These are phyloP conservation scores for Neonectria sp. DNA, from an alignment of 2,329 filamentous ascomycete species.

Conservation along the genomic window DNA sequence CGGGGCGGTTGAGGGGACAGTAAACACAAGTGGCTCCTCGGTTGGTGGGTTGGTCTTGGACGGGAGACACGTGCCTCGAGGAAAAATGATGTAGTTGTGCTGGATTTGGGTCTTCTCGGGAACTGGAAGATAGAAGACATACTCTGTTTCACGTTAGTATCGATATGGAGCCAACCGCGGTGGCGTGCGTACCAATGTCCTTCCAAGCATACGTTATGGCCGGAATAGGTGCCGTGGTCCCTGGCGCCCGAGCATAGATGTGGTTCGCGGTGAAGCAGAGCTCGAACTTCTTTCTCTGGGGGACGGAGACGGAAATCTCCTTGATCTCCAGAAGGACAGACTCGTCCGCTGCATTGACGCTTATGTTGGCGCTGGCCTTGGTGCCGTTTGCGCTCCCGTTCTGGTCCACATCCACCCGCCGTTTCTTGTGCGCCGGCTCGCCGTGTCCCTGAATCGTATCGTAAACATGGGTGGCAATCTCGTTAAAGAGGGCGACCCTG, in stretches of 20 bases:
- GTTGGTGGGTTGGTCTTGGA: conserved; percentile 60
- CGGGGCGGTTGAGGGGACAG: conserved; percentile 71
- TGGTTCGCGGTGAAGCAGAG: conserved; percentile 73
- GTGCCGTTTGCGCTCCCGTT: conserved; percentile 39
- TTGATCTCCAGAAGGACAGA: conserved; percentile 72
- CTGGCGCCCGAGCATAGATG: conserved; percentile 70
- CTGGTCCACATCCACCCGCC: conserved; percentile 64
- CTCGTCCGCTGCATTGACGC: conserved; percentile 62
- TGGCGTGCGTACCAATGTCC: conserved; percentile 68
- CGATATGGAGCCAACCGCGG: background rate
- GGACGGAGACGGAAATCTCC: conserved; percentile 77
- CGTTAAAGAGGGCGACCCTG: conserved; percentile 69
- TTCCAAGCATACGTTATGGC: conserved; percentile 73
- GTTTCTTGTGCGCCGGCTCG: conserved; percentile 67
- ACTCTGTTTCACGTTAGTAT: conserved; percentile 60
- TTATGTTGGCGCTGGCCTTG: conserved; percentile 36
- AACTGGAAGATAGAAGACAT: conserved; percentile 75
- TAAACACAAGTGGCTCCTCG: conserved; percentile 75
- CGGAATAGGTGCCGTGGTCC: conserved; percentile 65
- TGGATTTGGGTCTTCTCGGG: conserved; percentile 77
- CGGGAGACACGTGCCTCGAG: conserved; percentile 67
- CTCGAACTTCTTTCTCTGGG: conserved; percentile 78
- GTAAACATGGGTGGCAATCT: conserved; percentile 67
- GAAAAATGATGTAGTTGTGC: conserved; percentile 77
- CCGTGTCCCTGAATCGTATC: conserved; percentile 58